Percentiles rank a stretch among this genome's conserved stretches.
phyloP scores from a whole-genome alignment of 2,329 filamentous ascomycete genomes.

The Aspergillus jensenii region DNA sequence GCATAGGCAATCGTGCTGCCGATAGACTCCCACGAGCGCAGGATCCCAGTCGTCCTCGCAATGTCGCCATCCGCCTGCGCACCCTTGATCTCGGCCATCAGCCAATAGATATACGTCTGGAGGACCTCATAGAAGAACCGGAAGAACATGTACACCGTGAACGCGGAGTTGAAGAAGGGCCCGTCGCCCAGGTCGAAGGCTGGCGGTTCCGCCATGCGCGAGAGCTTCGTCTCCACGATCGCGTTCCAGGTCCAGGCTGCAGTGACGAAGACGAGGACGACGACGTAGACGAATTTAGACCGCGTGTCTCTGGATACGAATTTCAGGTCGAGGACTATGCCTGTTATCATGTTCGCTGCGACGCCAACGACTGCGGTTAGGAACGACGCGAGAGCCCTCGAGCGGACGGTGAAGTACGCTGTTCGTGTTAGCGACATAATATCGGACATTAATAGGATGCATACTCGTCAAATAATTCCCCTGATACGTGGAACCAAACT shows the following conservation, averaged over 20 bases:
- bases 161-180: slow-evolving; percentile 4
- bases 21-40: slow-evolving; percentile 9
- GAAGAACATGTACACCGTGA: slow-evolving; percentile 10
- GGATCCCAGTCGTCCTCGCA: slow-evolving; percentile 6
- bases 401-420: slow-evolving; percentile 8
- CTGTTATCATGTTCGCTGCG: slow-evolving; percentile 3
- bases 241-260: slow-evolving; percentile 6
- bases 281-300: not conserved
- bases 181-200: slow-evolving; percentile 7
- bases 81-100: slow-evolving; percentile 10
- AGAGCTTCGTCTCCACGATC: not conserved
- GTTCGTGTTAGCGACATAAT: not conserved
- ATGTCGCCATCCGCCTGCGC: slow-evolving; percentile 8
- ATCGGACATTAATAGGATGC: not conserved
- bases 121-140: slow-evolving; percentile 9
- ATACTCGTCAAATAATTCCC: slow-evolving; percentile 8
- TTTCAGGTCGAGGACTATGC: slow-evolving; percentile 3
- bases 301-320: not conserved
- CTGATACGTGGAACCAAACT: slow-evolving; percentile 8
- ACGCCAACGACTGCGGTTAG: slow-evolving; percentile 8
- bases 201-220: not conserved
- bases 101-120: slow-evolving; percentile 11
- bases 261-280: slow-evolving; percentile 7
- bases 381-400: slow-evolving; percentile 7
- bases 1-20: slow-evolving; percentile 11